These are phyloP conservation scores for Carex scoparia DNA, from an alignment of 176 grass and related monocot genomes.

Conservation along the genomic window DNA sequence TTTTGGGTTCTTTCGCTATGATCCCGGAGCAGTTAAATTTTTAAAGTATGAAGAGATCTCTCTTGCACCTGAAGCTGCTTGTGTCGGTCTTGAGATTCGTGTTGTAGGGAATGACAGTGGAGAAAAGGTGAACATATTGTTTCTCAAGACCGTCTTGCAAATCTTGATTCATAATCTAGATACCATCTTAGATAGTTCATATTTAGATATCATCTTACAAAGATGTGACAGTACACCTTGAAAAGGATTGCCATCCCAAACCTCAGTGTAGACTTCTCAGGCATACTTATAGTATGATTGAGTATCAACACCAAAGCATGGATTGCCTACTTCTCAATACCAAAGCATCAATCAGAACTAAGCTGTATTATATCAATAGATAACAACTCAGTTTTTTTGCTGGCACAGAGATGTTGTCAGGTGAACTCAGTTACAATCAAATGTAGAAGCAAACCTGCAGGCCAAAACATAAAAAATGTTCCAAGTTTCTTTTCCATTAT, in stretches of 20 bases:
- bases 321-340: background rate
- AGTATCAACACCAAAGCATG: background rate
- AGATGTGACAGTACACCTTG: background rate
- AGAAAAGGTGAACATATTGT: slow-evolving; percentile 59
- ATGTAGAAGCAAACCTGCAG: background rate
- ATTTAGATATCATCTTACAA: background rate
- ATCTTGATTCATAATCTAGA: background rate
- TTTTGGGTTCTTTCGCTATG: slow-evolving; percentile 99
- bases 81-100: slow-evolving; percentile 92
- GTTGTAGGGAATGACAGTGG: slow-evolving; percentile 99
- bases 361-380: background rate
- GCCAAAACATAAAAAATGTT: background rate
- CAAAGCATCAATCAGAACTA: background rate
- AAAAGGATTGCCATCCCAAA: background rate
- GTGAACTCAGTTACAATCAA: background rate
- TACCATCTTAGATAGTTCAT: background rate
- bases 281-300: background rate
- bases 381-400: background rate
- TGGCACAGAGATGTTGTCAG: background rate
- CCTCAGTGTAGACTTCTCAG: background rate
- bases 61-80: slow-evolving; percentile 86
- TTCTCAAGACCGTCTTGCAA: background rate
- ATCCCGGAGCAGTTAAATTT: slow-evolving; percentile 93
- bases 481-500: slow-evolving; percentile 1
- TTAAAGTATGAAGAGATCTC: slow-evolving; percentile 79